phyloP scores from a whole-genome alignment of 129 eudicot species.

The Centaurea solstitialis region DNA sequence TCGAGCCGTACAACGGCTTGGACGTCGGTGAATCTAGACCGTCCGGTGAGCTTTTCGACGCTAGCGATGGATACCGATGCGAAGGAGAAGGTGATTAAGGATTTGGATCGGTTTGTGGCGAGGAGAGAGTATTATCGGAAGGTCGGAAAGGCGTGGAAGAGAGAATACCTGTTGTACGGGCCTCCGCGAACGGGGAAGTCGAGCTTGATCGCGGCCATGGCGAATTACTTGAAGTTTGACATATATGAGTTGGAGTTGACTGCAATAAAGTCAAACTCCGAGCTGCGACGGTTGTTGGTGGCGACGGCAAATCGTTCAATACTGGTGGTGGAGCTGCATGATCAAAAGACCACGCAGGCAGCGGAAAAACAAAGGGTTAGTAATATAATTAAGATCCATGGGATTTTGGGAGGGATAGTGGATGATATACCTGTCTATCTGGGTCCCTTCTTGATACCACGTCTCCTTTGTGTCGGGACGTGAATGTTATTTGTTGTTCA shows the following conservation, averaged over 20 bases:
- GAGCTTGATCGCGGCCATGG: constrained; percentile 42
- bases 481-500: no score
- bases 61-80: constrained; percentile 35
- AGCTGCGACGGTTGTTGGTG: constrained; percentile 53
- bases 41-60: constrained; percentile 33
- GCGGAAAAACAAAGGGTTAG: no score
- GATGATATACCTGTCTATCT: no score
- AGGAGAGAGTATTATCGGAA: constrained; percentile 32
- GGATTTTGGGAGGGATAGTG: no score
- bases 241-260: constrained; percentile 67
- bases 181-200: constrained; percentile 46
- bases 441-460: no score
- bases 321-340: constrained; percentile 61
- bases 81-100: constrained; percentile 29
- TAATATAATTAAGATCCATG: no score
- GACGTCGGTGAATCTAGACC: constrained; percentile 34
- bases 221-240: constrained; percentile 33
- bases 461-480: no score
- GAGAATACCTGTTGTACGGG: constrained; percentile 40
- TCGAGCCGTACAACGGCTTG: not conserved
- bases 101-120: constrained; percentile 29
- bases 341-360: constrained; percentile 4
- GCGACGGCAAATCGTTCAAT: constrained; percentile 63
- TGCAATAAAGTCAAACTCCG: constrained; percentile 44
- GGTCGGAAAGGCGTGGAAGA: constrained; percentile 48